Evolutionary conservation across 495 filamentous ascomycete genomes (phyloP).

Genomic region (Lasiosphaeria ovina): DNA sequence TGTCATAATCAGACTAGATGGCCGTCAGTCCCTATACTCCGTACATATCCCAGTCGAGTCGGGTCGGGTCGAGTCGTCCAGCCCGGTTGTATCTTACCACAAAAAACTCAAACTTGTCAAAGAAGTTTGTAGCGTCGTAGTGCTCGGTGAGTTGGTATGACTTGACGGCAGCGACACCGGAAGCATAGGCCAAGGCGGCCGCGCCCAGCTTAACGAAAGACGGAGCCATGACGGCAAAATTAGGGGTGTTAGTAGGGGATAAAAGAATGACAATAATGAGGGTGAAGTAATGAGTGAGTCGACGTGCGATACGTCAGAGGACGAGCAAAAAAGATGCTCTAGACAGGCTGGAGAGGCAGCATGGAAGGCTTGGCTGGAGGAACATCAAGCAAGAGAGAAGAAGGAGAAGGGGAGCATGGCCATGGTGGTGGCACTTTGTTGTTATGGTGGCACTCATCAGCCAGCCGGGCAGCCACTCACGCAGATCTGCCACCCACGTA

Average conservation of each 20-base stretch:
- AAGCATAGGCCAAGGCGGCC: slow-evolving; percentile 37
- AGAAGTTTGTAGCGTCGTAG: slow-evolving; percentile 52
- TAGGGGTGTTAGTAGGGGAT: background rate
- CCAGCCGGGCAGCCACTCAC: no score
- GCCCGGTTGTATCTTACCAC: slow-evolving; percentile 28
- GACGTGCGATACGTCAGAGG: slow-evolving; percentile 51
- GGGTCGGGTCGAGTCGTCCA: no score
- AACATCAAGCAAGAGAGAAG: slow-evolving; percentile 21
- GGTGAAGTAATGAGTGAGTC: slow-evolving; percentile 37
- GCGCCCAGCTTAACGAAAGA: slow-evolving; percentile 42
- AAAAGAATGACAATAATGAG: slow-evolving; percentile 20
- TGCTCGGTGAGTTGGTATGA: slow-evolving; percentile 42
- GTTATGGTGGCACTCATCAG: slow-evolving; percentile 1
- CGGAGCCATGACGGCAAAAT: slow-evolving; percentile 37
- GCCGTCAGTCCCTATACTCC: background rate
- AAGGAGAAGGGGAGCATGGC: background rate
- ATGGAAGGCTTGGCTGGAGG: slow-evolving; percentile 19
- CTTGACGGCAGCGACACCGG: slow-evolving; percentile 27
- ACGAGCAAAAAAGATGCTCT: slow-evolving; percentile 41
- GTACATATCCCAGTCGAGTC: background rate
- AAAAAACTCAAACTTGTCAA: slow-evolving; percentile 51
- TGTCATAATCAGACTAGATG: slow-evolving; percentile 12
- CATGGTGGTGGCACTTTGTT: background rate
- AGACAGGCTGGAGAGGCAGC: slow-evolving; percentile 26
- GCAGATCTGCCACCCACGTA: no score